phyloP scores from a whole-genome alignment of 768 basidiomycete genomes.

The Daedalea quercina region DNA sequence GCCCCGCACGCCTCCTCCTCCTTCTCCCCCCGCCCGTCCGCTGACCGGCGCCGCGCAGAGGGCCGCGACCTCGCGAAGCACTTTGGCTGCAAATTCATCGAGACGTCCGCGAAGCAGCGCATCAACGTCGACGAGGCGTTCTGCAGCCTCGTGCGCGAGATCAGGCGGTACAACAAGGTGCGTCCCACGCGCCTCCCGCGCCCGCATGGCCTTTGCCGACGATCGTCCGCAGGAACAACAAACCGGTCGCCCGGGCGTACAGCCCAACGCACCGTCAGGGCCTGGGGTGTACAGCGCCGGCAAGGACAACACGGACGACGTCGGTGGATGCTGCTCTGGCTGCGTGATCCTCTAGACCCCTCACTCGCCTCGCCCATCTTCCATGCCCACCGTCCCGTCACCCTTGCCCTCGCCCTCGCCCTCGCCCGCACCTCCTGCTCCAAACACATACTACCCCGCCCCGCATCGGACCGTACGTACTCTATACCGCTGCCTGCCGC shows the following conservation, averaged over 20 bases:
- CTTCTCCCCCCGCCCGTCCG: background rate
- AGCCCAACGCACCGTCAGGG: slow-evolving; percentile 35
- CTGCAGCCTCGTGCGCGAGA: slow-evolving; percentile 87
- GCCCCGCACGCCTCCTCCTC: too few species aligned
- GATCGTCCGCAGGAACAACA: slow-evolving; percentile 57
- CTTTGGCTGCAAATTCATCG: slow-evolving; percentile 91
- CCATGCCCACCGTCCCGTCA: too few species aligned
- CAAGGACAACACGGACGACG: slow-evolving; percentile 45
- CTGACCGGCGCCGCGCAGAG: slow-evolving; percentile 47
- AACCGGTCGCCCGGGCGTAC: slow-evolving; percentile 58
- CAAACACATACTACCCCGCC: background rate
- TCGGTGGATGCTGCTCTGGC: slow-evolving; percentile 58
- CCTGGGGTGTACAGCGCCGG: slow-evolving; percentile 42
- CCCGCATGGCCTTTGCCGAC: background rate
- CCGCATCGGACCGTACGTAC: background rate
- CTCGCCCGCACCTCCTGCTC: too few species aligned
- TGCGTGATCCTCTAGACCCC: slow-evolving; percentile 51
- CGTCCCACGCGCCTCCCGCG: slow-evolving; percentile 8
- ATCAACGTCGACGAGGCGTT: slow-evolving; percentile 98
- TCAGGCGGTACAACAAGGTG: slow-evolving; percentile 91
- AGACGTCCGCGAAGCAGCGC: slow-evolving; percentile 93
- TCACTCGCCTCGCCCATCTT: background rate
- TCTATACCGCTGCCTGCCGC: background rate
- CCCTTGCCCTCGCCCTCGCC: too few species aligned
- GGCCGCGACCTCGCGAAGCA: slow-evolving; percentile 94